These are phyloP conservation scores for Phialocephala sp. DNA, from an alignment of 2,329 filamentous ascomycete species.

Conservation along the genomic window DNA sequence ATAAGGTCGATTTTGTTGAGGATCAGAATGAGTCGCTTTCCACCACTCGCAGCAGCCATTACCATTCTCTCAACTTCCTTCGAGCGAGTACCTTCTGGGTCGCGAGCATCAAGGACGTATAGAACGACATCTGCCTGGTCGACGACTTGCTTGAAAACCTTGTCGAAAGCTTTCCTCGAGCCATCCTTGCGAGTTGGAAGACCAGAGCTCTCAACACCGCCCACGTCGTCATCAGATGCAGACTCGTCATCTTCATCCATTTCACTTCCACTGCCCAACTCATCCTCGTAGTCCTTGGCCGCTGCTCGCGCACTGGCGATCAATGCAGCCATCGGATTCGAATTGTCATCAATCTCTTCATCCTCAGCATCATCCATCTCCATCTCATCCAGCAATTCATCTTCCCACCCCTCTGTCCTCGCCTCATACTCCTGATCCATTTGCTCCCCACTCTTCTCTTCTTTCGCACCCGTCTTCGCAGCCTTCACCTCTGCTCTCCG, in stretches of 20 bases:
- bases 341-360: conserved; percentile 64
- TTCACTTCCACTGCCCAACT: conserved; percentile 53
- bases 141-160: conserved; percentile 92
- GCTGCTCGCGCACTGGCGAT: conserved; percentile 82
- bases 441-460: conserved; percentile 57
- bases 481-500: conserved; percentile 75
- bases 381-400: conserved; percentile 56
- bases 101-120: conserved; percentile 90
- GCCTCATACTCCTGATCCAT: conserved; percentile 51
- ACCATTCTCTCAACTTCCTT: conserved; percentile 89
- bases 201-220: conserved; percentile 55
- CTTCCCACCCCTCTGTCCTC: conserved; percentile 50
- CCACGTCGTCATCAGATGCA: conserved; percentile 53
- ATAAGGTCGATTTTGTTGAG: conserved; percentile 96
- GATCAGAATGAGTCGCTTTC: conserved; percentile 87
- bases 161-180: conserved; percentile 89
- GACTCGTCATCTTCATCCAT: conserved; percentile 60
- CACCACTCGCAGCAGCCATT: conserved; percentile 83
- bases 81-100: conserved; percentile 89
- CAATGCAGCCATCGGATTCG: conserved; percentile 91
- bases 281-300: conserved; percentile 72
- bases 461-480: conserved; percentile 62
- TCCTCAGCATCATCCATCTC: conserved; percentile 61
- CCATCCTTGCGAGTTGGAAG: conserved; percentile 61
- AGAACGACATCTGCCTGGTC: conserved; percentile 89